A percentile compares a stretch with the other conserved stretches of the same genome.
Conservation (phyloP, 148 eudicot species). For the Polygonum maritimum region DNA sequence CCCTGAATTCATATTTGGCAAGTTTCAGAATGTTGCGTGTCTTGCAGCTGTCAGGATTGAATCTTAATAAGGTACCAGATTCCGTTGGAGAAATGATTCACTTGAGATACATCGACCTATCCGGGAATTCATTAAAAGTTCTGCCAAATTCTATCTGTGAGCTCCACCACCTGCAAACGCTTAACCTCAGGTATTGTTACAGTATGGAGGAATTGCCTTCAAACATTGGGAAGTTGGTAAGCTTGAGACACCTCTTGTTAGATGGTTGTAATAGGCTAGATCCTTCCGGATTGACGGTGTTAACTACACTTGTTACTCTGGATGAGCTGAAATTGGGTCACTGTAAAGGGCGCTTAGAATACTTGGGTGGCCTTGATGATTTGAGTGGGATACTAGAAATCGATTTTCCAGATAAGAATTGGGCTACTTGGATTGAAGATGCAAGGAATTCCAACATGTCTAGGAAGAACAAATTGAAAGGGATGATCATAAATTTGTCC, state of each 20-base stretch:
- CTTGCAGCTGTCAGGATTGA: neutral
- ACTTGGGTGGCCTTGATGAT: neutral
- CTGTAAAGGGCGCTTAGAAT: neutral
- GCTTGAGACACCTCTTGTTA: neutral
- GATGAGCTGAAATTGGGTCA: neutral
- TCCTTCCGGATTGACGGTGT: neutral
- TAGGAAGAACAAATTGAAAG: neutral
- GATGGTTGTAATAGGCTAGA: neutral
- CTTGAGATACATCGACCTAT: conserved; percentile 4
- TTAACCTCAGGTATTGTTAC: neutral
- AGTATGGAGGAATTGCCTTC: conserved; percentile 2
- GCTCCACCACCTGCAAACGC: conserved; percentile 1
- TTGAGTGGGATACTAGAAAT: neutral
- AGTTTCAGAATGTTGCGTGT: conserved; percentile 10
- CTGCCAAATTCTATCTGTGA: conserved; percentile 6
- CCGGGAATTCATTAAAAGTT: neutral
- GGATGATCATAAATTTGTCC: neutral
- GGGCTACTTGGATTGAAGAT: neutral
- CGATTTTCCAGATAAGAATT: neutral
- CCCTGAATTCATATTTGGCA: neutral
- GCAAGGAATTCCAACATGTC: neutral
- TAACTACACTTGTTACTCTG: neutral
- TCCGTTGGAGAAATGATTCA: conserved; percentile 11
- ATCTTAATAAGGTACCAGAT: neutral
- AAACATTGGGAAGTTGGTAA: conserved; percentile 14